These are phyloP conservation scores for Papiliotrema laurentii DNA, from an alignment of 1,284 basidiomycete species.

Conservation along the genomic window DNA sequence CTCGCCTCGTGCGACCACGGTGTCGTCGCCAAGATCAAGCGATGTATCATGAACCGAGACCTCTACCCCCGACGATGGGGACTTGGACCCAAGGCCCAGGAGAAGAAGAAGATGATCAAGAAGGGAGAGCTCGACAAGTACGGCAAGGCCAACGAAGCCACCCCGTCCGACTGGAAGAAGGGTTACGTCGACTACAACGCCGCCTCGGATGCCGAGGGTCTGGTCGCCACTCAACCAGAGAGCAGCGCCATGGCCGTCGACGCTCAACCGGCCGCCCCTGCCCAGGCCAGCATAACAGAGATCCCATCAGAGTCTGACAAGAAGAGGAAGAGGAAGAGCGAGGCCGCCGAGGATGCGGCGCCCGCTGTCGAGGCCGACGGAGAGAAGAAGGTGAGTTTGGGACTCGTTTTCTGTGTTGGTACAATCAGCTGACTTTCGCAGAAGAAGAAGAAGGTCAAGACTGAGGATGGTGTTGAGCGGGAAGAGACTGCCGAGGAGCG, in stretches of 20 bases:
- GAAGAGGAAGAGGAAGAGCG: conserved; percentile 53
- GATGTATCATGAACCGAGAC: conserved; percentile 99
- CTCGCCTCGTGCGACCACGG: conserved; percentile 98
- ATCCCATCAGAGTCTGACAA: conserved; percentile 46
- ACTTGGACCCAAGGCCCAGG: conserved; percentile 88
- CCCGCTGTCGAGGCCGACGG: conserved; percentile 54
- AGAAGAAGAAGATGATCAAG: conserved; percentile 98
- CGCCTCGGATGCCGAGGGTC: conserved; percentile 30
- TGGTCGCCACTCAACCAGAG: conserved; percentile 38
- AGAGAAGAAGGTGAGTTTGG: conserved; percentile 36
- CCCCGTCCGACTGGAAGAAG: conserved; percentile 84
- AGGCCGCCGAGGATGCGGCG: conserved; percentile 36
- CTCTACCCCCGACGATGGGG: conserved; percentile 98
- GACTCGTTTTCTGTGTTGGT: neutral
- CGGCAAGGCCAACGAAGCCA: conserved; percentile 86
- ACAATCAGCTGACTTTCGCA: conserved; percentile 52
- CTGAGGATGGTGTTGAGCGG: conserved; percentile 49
- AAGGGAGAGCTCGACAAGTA: conserved; percentile 95
- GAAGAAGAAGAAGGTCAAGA: conserved; percentile 60
- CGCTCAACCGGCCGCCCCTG: conserved; percentile 48
- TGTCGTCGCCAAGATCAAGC: conserved; percentile 97
- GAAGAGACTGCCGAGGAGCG: conserved; percentile 47
- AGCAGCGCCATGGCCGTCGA: conserved; percentile 31
- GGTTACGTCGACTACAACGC: conserved; percentile 86
- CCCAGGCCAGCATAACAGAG: conserved; percentile 51